Evolutionary conservation across 345 rosid genomes (phyloP).

Genomic region (Salix arbutifolia): DNA sequence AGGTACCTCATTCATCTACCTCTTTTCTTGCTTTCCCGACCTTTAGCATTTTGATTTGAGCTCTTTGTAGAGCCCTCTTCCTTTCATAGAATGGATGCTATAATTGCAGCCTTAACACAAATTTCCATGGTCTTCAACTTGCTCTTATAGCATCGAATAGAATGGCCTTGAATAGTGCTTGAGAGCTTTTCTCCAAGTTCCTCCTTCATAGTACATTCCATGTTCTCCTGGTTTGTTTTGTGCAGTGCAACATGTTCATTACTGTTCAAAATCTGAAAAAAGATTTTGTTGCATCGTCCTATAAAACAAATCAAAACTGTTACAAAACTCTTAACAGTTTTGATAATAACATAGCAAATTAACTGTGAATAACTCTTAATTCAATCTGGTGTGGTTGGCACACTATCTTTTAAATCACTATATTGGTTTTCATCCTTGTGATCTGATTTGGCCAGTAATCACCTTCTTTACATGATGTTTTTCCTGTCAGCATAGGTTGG

Average conservation of each 20-base stretch:
- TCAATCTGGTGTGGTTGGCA: not conserved
- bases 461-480: conserved; percentile 23
- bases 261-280: not conserved
- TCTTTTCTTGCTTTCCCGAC: conserved; percentile 7
- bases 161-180: not conserved
- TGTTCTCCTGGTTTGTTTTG: not conserved
- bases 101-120: not conserved
- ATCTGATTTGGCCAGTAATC: conserved; percentile 16
- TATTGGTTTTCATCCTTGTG: not conserved
- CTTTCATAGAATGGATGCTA: not conserved
- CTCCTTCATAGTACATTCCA: not conserved
- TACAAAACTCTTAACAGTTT: not conserved
- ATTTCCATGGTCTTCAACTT: not conserved
- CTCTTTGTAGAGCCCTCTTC: too few species aligned
- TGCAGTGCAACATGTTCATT: not conserved
- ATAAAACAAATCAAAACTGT: not conserved
- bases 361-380: not conserved
- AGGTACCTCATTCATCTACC: conserved; percentile 42
- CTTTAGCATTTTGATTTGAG: conserved; percentile 2
- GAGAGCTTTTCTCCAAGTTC: not conserved
- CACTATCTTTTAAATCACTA: not conserved
- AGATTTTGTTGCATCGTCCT: not conserved
- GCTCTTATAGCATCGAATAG: not conserved
- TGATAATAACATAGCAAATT: not conserved
- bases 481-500: conserved; percentile 80